Evolutionary conservation across 2,329 filamentous ascomycete species (phyloP).

Genomic region (Fusarium siculi): DNA sequence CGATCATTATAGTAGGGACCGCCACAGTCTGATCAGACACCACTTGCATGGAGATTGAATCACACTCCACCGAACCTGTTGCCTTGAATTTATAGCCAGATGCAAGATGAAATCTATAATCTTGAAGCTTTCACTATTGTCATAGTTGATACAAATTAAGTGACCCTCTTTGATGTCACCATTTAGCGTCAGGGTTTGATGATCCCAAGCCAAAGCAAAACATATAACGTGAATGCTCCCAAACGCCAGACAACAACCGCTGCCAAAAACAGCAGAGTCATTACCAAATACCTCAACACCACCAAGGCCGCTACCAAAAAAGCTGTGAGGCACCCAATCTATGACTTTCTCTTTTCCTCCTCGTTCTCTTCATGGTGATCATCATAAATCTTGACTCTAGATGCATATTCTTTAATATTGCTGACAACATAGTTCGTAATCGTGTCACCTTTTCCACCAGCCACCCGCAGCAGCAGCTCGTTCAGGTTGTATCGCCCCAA

Average conservation of each 20-base stretch:
- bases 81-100: neutral
- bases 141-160: neutral
- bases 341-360: slow-evolving; percentile 28
- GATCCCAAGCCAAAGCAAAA: slow-evolving; percentile 22
- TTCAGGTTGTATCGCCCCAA: slow-evolving; percentile 89
- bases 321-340: slow-evolving; percentile 22
- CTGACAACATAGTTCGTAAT: slow-evolving; percentile 84
- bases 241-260: slow-evolving; percentile 40
- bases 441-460: slow-evolving; percentile 82
- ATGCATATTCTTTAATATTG: slow-evolving; percentile 83
- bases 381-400: slow-evolving; percentile 84
- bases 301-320: slow-evolving; percentile 2
- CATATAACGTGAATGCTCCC: slow-evolving; percentile 25
- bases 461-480: slow-evolving; percentile 87
- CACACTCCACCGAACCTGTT: neutral
- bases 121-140: neutral
- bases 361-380: slow-evolving; percentile 67
- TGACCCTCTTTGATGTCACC: slow-evolving; percentile 2
- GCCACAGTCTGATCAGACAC: slow-evolving; percentile 1
- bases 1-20: neutral
- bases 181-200: slow-evolving; percentile 20
- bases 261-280: neutral
- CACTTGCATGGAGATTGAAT: neutral
- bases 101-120: neutral
- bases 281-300: neutral